Conservation (phyloP, 108 stramenopile species). For the Mediolabrus comicus region DNA sequence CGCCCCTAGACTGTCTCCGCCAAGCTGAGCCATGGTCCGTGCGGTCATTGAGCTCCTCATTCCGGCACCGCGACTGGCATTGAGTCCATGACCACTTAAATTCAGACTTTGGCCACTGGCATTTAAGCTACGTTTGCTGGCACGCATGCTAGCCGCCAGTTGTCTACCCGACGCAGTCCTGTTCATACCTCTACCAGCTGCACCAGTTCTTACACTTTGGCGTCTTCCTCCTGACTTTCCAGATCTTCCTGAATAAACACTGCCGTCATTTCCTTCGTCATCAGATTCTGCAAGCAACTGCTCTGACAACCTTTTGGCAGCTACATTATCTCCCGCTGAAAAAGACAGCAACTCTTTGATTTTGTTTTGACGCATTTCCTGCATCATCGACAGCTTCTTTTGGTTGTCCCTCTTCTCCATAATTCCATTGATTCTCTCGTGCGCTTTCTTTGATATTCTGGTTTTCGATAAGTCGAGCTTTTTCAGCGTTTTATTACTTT, state of each 20-base stretch:
- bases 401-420: background rate
- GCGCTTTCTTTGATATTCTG: constrained; percentile 7
- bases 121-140: background rate
- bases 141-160: no score
- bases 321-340: constrained; percentile 7
- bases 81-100: no score
- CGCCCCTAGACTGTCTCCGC: constrained; percentile 24
- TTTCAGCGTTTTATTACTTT: constrained; percentile 19
- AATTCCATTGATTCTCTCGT: background rate
- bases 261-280: background rate
- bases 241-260: background rate
- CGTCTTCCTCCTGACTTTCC: background rate
- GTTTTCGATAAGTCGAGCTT: constrained; percentile 14
- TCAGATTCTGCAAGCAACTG: background rate
- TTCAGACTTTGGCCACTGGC: no score
- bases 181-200: background rate
- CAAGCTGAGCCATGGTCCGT: constrained; percentile 19
- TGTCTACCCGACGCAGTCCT: background rate
- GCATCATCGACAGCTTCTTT: background rate
- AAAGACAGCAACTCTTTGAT: constrained; percentile 8
- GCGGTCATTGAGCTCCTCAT: background rate
- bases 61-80: background rate
- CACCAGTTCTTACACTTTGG: background rate
- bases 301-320: background rate
- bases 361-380: constrained; percentile 6